Evolutionary conservation across 331 rosid species (phyloP), one percentile per base, ranked within the genome.

Genomic region (Quercus lobata): DNA sequence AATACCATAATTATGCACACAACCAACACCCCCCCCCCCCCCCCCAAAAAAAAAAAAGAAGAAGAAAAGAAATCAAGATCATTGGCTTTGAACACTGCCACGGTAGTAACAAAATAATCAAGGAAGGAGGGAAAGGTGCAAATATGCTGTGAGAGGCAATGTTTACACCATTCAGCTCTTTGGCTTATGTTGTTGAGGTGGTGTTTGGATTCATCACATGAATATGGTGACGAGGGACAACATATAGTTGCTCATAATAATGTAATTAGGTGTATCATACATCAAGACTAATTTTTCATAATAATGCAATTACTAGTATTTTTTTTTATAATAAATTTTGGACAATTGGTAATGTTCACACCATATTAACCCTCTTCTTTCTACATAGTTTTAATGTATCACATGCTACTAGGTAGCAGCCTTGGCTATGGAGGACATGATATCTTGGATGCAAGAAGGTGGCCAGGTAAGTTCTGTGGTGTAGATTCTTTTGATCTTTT

Each of bases 331-430:
- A 9, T 41, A 41, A 41, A 41, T 60, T 60, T 68, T 70, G 76
- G 85, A 80, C 34, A 73, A 73, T 80, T 85, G 83, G 81, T 82
- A 61, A 85, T 76, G 89, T 94, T 86, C 85, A 89, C 93, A 54
- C 92, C 85, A 76, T 55, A 80, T 88, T 88, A 81, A 86, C 75
- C 84, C 76, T 89, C 87, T 88, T 89, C 87, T 88, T 84, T 93
- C 91, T 82, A 88, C 88, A 87, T 93, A 90, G 94, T 91, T 90
- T 89, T 96, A 93, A 93, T 96, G 83, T 90, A 89, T 93, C 92
- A 87, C 94, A 82, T 91, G 98, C 96, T 88, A 87, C 92, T 90
- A 96, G 99, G 98, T 96, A 93, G 99, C 98, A 78, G 99, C 99
- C 60, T 78, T 96, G 88, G 99, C 99, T 77, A 91, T 96, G 84